Conservation (phyloP, 805 yeast genomes). For the Myxozyma sirexii region DNA sequence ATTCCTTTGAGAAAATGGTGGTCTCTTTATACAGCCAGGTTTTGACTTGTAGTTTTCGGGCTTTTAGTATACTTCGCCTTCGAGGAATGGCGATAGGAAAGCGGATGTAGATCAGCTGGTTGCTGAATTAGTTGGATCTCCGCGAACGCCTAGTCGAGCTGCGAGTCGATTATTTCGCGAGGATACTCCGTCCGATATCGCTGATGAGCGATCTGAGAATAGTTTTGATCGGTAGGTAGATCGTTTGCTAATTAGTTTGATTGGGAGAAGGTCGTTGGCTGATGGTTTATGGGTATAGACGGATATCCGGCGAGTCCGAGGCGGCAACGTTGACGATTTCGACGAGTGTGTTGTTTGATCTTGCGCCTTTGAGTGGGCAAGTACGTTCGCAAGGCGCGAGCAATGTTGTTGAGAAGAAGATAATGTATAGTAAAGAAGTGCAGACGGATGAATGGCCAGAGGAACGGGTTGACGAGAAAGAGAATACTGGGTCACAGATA, state of each 20-base stretch:
- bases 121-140: constrained; percentile 35
- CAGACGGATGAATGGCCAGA: constrained; percentile 35
- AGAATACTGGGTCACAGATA: background rate
- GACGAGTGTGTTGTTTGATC: constrained; percentile 10
- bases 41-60: background rate
- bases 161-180: background rate
- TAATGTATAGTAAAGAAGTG: constrained; percentile 39
- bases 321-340: background rate
- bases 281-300: background rate
- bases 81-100: constrained; percentile 12
- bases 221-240: background rate
- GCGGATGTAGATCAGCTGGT: constrained; percentile 39
- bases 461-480: background rate
- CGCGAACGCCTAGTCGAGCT: background rate
- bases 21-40: background rate
- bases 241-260: background rate
- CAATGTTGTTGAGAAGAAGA: background rate
- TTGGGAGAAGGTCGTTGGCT: background rate
- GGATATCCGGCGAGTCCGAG: background rate
- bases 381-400: background rate
- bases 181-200: no score
- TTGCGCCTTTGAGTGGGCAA: background rate
- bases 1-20: no score
- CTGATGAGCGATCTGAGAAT: background rate
- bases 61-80: constrained; percentile 10